Conservation (phyloP, 331 rosid species). For the Saraca asoca region DNA sequence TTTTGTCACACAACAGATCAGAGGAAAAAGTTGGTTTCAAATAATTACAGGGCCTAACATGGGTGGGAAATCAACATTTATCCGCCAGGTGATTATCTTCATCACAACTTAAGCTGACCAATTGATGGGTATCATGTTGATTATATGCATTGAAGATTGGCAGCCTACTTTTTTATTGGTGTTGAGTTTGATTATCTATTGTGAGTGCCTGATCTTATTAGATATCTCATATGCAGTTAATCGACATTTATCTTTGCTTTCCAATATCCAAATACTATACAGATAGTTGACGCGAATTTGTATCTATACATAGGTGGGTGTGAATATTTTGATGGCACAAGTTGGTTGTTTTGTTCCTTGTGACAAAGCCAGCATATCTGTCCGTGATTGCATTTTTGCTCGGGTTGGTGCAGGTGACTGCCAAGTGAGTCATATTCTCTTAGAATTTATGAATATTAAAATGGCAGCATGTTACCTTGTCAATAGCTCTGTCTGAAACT, state of each 20-base stretch:
- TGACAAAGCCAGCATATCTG: conserved; percentile 84
- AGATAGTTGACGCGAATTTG: conserved; percentile 23
- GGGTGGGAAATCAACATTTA: conserved; percentile 98
- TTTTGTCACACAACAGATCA: conserved; percentile 53
- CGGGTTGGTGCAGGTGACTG: conserved; percentile 99
- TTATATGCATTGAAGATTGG: conserved; percentile 13
- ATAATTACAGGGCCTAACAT: conserved; percentile 97
- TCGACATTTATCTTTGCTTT: conserved; percentile 23
- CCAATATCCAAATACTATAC: conserved; percentile 13
- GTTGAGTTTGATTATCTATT: conserved; percentile 25
- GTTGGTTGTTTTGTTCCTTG: conserved; percentile 94
- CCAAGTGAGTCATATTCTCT: conserved; percentile 64
- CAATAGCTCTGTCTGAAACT: conserved; percentile 20
- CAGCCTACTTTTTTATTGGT: conserved; percentile 21
- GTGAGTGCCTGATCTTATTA: conserved; percentile 14
- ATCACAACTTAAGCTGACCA: conserved; percentile 29
- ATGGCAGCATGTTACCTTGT: conserved; percentile 16
- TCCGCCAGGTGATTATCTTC: conserved; percentile 73
- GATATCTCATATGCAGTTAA: conserved; percentile 17
- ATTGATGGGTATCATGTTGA: conserved; percentile 12
- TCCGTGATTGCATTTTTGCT: conserved; percentile 96
- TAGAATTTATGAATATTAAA: not conserved
- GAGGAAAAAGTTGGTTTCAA: conserved; percentile 94
- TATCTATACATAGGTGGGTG: conserved; percentile 68
- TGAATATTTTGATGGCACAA: conserved; percentile 95